Evolutionary conservation across 2,329 filamentous ascomycete species (phyloP).

Genomic region (Colletotrichum gigasporum): DNA sequence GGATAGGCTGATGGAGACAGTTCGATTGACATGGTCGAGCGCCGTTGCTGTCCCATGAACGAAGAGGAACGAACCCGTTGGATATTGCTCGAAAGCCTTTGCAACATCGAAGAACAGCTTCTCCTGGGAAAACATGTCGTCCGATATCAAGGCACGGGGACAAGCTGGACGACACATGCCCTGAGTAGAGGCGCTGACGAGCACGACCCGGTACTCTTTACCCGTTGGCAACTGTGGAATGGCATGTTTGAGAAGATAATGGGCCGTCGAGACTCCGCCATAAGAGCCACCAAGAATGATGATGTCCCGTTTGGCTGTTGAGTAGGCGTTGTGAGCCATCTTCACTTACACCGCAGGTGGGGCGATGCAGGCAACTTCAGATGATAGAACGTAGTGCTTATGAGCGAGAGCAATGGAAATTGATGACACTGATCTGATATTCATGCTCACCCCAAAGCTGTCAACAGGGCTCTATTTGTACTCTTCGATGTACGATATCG

Average conservation of each 20-base stretch:
- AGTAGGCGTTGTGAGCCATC: background rate
- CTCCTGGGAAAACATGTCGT: conserved; percentile 51
- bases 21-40: conserved; percentile 45
- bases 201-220: conserved; percentile 48
- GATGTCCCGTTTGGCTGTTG: conserved; percentile 47
- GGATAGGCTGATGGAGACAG: conserved; percentile 39
- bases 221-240: conserved; percentile 51
- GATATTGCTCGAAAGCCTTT: conserved; percentile 50
- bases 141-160: conserved; percentile 57
- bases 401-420: too few relatives aligned
- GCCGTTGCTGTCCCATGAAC: conserved; percentile 49
- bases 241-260: conserved; percentile 63
- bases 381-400: background rate
- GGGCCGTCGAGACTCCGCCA: conserved; percentile 59
- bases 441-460: too few relatives aligned
- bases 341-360: background rate
- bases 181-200: conserved; percentile 53
- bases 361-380: background rate
- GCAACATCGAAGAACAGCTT: conserved; percentile 55
- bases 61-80: conserved; percentile 47
- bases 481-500: too few relatives aligned
- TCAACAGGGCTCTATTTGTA: background rate
- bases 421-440: too few relatives aligned
- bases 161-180: conserved; percentile 53
- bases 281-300: conserved; percentile 64